Evolutionary conservation across 2,329 filamentous ascomycete genomes (phyloP), one percentile per base, ranked within the genome.

Genomic region (Ceratocystis variospora): DNA sequence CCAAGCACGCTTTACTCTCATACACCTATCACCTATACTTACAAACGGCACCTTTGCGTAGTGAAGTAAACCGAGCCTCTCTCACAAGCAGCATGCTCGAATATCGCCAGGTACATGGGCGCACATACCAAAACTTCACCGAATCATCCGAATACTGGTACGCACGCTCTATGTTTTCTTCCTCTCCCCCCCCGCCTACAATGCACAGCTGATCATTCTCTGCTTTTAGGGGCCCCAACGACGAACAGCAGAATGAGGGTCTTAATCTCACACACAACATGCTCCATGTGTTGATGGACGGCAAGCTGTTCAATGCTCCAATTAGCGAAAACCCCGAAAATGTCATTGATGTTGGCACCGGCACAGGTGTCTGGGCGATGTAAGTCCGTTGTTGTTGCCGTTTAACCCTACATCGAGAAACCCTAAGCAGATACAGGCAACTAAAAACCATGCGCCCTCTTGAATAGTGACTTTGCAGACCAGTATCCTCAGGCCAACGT

Each of bases 401-500:
- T 33, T n/a, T 2, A 45, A 25, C 12, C 37, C 19, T 62, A 46
- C 15, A 3, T 8, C 25, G 37, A 41, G 1, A 15, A 15, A 44
- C 33, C 44, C 37, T 62, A 62, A 37, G 17, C 8, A 53, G 2
- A 2, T n/a, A 28, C 28, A 28, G 28, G 15, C 22, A 10, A 31
- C 55, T 25, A 59, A 15, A 15, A 19, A 37, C 5, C 31, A 4
- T n/a, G 25, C 28, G 1, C 7, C 57, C 37, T 44, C n/a, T 44
- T 19, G 8, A 25, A 25, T 63, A 84, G 84, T 68, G 82, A 83
- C 69, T 73, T 76, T 63, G 73, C 76, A 69, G 72, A 80, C 63
- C 68, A 75, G 4, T 77, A 78, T 48, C 79, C 80, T 37, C 71
- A 75, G 69, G 76, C 72, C 69, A 75, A 71, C 74, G 82, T 73